Evolutionary conservation across 345 rosid species (phyloP), one percentile per base, ranked within the genome.

Genomic region (Eucalyptus sp.): DNA sequence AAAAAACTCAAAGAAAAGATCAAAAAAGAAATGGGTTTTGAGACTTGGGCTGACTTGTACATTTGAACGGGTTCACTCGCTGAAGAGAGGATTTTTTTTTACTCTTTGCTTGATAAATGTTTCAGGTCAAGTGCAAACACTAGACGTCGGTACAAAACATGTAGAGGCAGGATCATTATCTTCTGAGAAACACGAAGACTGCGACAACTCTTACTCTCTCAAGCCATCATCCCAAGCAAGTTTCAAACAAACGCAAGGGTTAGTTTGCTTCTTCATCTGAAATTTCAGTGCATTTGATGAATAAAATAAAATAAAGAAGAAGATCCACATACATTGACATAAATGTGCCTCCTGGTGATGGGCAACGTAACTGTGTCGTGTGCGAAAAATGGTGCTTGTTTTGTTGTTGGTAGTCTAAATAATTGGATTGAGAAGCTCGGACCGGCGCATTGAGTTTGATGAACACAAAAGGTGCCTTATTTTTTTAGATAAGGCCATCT

Each of bases 101-200:
- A 91, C 89, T 88, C 48, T 76, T 41, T 76, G 84, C 16, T 24
- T 76, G 84, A 76, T 41, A 44, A 76, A 76, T 76, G 15, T 76
- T 76, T 11, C 84, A 76, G 84, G 29, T 76, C 84, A 76, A 76
- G 48, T 76, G 84, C 84, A 20, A 76, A 76, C 15, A 41, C 48
- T 90, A 91, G 86, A 88, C 91, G 79, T 83, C 88, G 87, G 90
- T 8, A 88, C 68, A 87, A 94, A 90, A 76, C 29, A 76, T 90
- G 58, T 83, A 64, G 88, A 88, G 71, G 92, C 90, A 88, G 87
- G 91, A 88, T 86, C 68, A 29, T 54, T 89, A 44, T 90, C 91
- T 64, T 86, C 89, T 49, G 91, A 88, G 89, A 88, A 88, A 24
- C 31, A 80, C 33, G 81, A 41, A 86, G 52, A 66, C 86, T 31